A percentile compares a stretch with the other conserved stretches of the same genome.
Conservation (phyloP, 805 yeast genomes). For the Saccharomycopsis javanensis region DNA sequence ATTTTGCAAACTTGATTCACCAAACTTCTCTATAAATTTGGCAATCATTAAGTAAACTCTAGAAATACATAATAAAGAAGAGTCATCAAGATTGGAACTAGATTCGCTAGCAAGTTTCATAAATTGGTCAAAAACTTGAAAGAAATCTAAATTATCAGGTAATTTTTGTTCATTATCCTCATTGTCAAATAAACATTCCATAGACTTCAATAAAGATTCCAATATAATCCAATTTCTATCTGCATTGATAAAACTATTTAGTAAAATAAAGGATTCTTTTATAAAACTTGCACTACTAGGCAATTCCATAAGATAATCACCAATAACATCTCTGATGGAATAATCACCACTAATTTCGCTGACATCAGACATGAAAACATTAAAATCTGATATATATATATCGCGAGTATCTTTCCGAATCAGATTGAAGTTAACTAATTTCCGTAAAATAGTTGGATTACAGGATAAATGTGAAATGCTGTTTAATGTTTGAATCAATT, state of each 20-base stretch:
- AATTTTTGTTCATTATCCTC: slow-evolving; percentile 22
- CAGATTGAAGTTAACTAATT: slow-evolving; percentile 15
- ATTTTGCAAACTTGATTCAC: slow-evolving; percentile 22
- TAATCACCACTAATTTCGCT: slow-evolving; percentile 53
- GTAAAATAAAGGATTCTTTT: slow-evolving; percentile 27
- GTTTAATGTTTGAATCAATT: slow-evolving; percentile 28
- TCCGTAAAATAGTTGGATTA: background rate
- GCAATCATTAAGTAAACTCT: slow-evolving; percentile 48
- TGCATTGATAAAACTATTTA: slow-evolving; percentile 9
- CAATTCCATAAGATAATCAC: slow-evolving; percentile 46
- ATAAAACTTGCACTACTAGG: slow-evolving; percentile 22
- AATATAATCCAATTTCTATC: slow-evolving; percentile 24
- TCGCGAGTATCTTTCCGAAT: slow-evolving; percentile 13
- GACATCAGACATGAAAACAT: slow-evolving; percentile 62
- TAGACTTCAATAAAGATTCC: slow-evolving; percentile 35
- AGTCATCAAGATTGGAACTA: slow-evolving; percentile 4
- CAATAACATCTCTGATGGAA: slow-evolving; percentile 50
- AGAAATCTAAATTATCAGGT: slow-evolving; percentile 6
- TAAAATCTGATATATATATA: slow-evolving; percentile 37
- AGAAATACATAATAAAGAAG: slow-evolving; percentile 34
- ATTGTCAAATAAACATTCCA: slow-evolving; percentile 36
- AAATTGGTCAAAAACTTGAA: slow-evolving; percentile 1
- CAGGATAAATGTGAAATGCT: slow-evolving; percentile 19
- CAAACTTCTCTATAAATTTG: slow-evolving; percentile 44
- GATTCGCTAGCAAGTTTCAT: background rate